Evolutionary conservation across 2,329 filamentous ascomycete genomes (phyloP), one percentile per base, ranked within the genome.

Genomic region (Xylaria hypoxylon): DNA sequence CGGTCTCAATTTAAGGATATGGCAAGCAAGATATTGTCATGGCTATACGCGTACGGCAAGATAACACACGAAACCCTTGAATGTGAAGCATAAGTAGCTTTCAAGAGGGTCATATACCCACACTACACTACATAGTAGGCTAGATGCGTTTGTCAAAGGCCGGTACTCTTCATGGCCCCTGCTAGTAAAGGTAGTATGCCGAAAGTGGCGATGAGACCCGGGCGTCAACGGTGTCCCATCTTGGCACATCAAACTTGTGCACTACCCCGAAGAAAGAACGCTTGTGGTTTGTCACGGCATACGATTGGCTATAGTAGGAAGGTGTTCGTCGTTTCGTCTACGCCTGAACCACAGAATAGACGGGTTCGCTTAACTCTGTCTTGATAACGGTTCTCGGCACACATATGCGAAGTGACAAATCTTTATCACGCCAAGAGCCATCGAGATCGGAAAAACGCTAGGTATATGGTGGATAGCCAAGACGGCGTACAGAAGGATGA

Each of bases 311-410:
- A 38, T 35, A 62, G 52, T 48, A 66, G 64, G 64, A 64, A 67
- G 64, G 64, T 64, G 55, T 56, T 44, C 13, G 28, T 40, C 17
- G 48, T 7, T 31, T 59, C n/a, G 28, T 26, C 63, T 51, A 45
- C 42, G 22, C 5, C 31, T 15, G 26, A 60, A 59, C 57, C 60
- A 40, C 24, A 44, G 35, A 44, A 64, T 35, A 44, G 19, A 33
- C 51, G 42, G 42, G 48, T 48, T 62, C 63, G 63, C 63, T 65
- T 65, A 65, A 38, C 15, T 24, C n/a, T n/a, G 22, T n/a, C n/a
- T 24, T 66, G 64, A 65, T 66, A 63, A 66, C 64, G 24, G 26
- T 17, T 35, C 59, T 66, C 58, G 53, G 64, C 62, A 28, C 17
- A n/a, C 11, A 28, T 26, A 26, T 28, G 60, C 42, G 47, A 40